Evolutionary conservation across 164 flowering plant species (phyloP).

Genomic region (Warburgia ugandensis): DNA sequence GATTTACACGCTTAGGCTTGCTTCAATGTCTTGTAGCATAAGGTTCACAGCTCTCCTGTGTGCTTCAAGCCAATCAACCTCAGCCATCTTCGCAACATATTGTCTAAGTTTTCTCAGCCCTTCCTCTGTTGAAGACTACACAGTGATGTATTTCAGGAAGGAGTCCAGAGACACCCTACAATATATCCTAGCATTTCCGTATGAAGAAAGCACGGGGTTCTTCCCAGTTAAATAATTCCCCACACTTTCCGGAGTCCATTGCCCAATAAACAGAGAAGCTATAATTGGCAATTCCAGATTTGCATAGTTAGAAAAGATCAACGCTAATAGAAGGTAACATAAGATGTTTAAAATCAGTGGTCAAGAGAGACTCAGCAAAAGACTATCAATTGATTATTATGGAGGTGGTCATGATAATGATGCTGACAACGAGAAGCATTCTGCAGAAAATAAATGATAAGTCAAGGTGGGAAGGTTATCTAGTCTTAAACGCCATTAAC

Average conservation of each 20-base stretch:
- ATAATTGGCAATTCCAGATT: too few species aligned
- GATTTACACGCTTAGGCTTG: conserved; percentile 12
- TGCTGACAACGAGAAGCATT: too few species aligned
- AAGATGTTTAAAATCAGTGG: too few species aligned
- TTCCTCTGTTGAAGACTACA: conserved; percentile 88
- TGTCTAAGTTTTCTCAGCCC: conserved; percentile 81
- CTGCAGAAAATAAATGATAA: too few species aligned
- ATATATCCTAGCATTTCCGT: conserved; percentile 93
- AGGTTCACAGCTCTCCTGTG: conserved; percentile 93
- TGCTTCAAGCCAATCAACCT: conserved; percentile 90
- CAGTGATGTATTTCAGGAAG: conserved; percentile 78
- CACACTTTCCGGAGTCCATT: conserved; percentile 96
- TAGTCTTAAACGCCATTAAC: too few species aligned
- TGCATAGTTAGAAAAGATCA: too few species aligned
- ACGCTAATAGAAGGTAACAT: too few species aligned
- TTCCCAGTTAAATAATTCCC: conserved; percentile 98
- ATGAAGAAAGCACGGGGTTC: conserved; percentile 95
- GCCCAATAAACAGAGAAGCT: conserved; percentile 94
- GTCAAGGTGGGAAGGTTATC: too few species aligned
- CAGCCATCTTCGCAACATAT: conserved; percentile 85
- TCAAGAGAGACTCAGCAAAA: too few species aligned
- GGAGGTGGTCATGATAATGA: too few species aligned
- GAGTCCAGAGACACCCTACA: conserved; percentile 91
- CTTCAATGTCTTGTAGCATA: conserved; percentile 71
- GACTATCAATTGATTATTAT: too few species aligned